Percentiles rank a stretch among this genome's conserved stretches.
phyloP scores from a whole-genome alignment of 345 rosid species.

The Cardamine occulta region DNA sequence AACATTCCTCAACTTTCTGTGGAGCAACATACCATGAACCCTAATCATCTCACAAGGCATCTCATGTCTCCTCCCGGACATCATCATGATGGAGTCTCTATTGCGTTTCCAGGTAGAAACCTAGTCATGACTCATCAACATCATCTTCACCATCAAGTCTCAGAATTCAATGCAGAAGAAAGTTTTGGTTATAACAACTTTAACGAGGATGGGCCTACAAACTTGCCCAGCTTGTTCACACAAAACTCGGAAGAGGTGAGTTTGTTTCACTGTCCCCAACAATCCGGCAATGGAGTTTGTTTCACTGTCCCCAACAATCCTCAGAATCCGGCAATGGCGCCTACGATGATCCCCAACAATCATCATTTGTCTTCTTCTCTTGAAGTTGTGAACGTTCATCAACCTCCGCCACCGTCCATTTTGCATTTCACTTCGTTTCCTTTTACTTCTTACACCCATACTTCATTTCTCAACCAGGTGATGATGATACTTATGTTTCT shows the following conservation, averaged over 20 bases:
- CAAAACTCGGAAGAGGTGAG: neutral
- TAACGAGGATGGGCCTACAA: neutral
- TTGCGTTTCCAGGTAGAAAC: neutral
- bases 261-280: neutral
- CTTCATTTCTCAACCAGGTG: slow-evolving; percentile 25
- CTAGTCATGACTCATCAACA: slow-evolving; percentile 18
- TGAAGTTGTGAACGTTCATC: neutral
- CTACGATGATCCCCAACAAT: neutral
- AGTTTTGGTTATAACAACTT: neutral
- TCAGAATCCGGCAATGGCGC: neutral
- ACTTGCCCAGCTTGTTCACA: neutral
- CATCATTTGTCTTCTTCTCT: neutral
- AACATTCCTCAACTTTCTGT: slow-evolving; percentile 8
- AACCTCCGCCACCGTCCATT: neutral
- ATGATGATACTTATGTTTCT: neutral
- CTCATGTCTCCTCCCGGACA: neutral
- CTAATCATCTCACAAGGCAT: neutral
- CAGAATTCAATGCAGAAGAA: neutral
- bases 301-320: too few relatives aligned
- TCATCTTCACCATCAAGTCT: neutral
- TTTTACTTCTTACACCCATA: neutral
- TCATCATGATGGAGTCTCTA: slow-evolving; percentile 4
- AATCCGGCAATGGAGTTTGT: neutral
- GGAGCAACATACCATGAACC: neutral
- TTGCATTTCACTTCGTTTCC: neutral